A percentile compares a stretch with the other conserved stretches of the same genome.
phyloP scores from a whole-genome alignment of 225 moss, liverwort and hornwort species.

The Neckera pumila region DNA sequence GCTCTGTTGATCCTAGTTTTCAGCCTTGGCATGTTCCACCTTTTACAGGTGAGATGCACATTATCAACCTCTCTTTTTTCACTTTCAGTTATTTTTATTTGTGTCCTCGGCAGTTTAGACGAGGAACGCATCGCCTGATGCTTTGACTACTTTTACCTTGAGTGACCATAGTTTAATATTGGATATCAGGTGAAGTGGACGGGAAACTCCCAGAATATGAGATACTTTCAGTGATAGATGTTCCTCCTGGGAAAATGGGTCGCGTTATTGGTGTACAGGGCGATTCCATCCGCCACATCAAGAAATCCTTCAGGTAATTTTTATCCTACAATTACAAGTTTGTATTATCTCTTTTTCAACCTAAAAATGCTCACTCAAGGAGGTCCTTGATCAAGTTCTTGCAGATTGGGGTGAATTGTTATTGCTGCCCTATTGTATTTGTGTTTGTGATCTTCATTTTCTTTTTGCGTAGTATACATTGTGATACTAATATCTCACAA shows the following conservation, averaged over 20 bases:
- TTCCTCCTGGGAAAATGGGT: conserved; percentile 73
- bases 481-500: background rate
- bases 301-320: conserved; percentile 68
- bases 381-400: background rate
- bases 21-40: conserved; percentile 44
- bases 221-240: conserved; percentile 74
- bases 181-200: conserved; percentile 24
- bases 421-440: background rate
- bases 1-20: conserved; percentile 51
- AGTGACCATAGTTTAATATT: background rate
- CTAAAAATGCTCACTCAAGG: background rate
- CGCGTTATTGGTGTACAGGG: conserved; percentile 84
- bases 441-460: background rate
- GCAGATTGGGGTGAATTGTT: background rate
- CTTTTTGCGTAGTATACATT: background rate
- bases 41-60: conserved; percentile 36
- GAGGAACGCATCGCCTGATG: background rate
- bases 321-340: background rate
- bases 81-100: background rate
- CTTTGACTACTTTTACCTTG: background rate
- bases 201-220: conserved; percentile 46
- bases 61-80: background rate
- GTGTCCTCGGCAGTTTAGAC: background rate
- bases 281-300: conserved; percentile 77
- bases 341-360: background rate